Conservation (phyloP, 2,329 filamentous ascomycete genomes). For the Beauveria scarabaeidicola region DNA sequence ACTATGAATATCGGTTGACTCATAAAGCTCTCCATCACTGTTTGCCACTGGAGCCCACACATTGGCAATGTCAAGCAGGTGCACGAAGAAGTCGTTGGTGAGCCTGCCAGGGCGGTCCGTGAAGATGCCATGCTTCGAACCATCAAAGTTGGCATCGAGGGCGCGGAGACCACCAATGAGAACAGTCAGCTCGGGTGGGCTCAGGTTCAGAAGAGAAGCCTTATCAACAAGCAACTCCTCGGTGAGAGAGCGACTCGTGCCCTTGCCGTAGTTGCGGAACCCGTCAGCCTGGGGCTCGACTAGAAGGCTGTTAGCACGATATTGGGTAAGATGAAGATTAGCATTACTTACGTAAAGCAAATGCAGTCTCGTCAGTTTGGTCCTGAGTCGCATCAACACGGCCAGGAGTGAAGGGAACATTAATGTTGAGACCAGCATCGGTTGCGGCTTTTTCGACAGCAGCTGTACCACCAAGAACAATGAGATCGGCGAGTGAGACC, state of each 20-base stretch:
- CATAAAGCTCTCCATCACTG: slow-evolving; percentile 44
- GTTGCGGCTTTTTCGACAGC: slow-evolving; percentile 63
- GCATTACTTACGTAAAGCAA: slow-evolving; percentile 36
- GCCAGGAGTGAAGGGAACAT: slow-evolving; percentile 65
- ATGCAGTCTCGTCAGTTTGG: slow-evolving; percentile 59
- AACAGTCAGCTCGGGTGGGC: slow-evolving; percentile 62
- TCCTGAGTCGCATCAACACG: slow-evolving; percentile 64
- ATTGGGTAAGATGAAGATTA: no score
- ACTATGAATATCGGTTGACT: slow-evolving; percentile 56
- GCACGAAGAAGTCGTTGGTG: slow-evolving; percentile 76
- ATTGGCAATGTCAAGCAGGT: slow-evolving; percentile 60
- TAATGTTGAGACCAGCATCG: slow-evolving; percentile 36
- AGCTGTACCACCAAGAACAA: slow-evolving; percentile 63
- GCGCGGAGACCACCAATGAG: slow-evolving; percentile 64
- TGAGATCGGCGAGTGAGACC: slow-evolving; percentile 67
- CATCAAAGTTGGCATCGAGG: slow-evolving; percentile 63
- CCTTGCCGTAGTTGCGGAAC: slow-evolving; percentile 71
- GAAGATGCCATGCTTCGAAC: slow-evolving; percentile 58
- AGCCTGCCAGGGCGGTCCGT: slow-evolving; percentile 59
- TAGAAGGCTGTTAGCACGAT: not conserved
- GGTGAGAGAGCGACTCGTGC: slow-evolving; percentile 49
- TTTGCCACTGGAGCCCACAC: slow-evolving; percentile 44
- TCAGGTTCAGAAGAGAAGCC: slow-evolving; percentile 61
- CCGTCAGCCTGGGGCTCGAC: slow-evolving; percentile 63
- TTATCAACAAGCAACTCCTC: slow-evolving; percentile 66